Base-by-base conservation (phyloP, 495 filamentous ascomycete species). In the Antarctomyces pellizariae region DNA sequence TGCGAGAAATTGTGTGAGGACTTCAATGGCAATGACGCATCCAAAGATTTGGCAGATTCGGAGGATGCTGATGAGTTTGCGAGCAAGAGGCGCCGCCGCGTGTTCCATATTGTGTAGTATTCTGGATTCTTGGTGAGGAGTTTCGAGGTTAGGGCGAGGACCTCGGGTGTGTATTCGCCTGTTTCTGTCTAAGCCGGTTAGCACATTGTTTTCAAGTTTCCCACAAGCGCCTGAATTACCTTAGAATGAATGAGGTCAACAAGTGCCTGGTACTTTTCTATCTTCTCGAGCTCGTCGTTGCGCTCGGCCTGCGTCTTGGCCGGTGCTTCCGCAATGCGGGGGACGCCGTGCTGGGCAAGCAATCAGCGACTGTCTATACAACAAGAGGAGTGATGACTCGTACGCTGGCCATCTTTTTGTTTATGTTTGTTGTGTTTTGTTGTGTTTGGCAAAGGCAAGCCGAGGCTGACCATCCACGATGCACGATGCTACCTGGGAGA, bases 71-170 rank as follows among this genome's bases (percentile, higher is more conserved):
- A 62, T 46, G 52, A 61, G 34, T 56, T 52, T 56, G 54, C 56
- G 39, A 49, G 59, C 58, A 66, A 53, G 43, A 50, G 62, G 33
- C 64, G 63, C 30, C 86, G 74, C 35, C 86, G 76, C 51, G 75
- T 67, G 57, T 99, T 99, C 86, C 86, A 99, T 54, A 83, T 66
- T 13, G 86, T 92, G 56, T 93, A 95, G 57, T 90, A 93, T 50
- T 99, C 86, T 7, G 86, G 89, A 52, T 99, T 99, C 38, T 65
- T 62, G 18, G 58, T 66, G 27, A 99, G 59, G 28, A 99, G 64
- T 29, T 70, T 66, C 10, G 79, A 71, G 16, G 78, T 89, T 33
- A 79, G 61, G 29, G 64, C 52, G 38, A 93, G 61, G 13, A 72
- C 64, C 26, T 72, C 60, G 22, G 52, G 35, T 19, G 65, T 65